Evolutionary conservation across 176 grass and related monocot genomes (phyloP).

Genomic region (Neostapfia colusana): DNA sequence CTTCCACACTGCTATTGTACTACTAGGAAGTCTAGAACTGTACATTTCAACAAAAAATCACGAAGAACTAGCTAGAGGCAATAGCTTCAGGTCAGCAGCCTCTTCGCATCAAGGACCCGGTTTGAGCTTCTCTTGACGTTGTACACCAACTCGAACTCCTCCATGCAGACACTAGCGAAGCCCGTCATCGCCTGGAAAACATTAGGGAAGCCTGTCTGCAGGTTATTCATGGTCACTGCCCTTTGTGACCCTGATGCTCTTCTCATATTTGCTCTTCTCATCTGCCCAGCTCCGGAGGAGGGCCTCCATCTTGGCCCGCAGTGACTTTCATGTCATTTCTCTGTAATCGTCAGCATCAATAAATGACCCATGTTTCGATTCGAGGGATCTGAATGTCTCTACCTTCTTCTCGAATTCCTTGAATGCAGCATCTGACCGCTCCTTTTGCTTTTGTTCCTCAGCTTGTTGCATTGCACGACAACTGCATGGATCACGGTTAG

Average conservation of each 20-base stretch:
- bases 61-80: neutral
- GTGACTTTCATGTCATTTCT: constrained; percentile 39
- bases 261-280: constrained; percentile 94
- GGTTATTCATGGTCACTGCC: constrained; percentile 91
- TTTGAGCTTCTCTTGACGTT: constrained; percentile 69
- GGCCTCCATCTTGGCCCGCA: constrained; percentile 68
- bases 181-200: constrained; percentile 97
- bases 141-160: constrained; percentile 76
- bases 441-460: constrained; percentile 92
- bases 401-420: constrained; percentile 84
- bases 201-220: constrained; percentile 90
- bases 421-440: constrained; percentile 68
- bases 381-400: constrained; percentile 65
- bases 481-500: constrained; percentile 72
- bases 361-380: constrained; percentile 59
- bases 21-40: constrained; percentile 38
- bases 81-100: constrained; percentile 53
- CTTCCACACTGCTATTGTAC: constrained; percentile 27
- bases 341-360: constrained; percentile 35
- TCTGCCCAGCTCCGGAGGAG: constrained; percentile 67
- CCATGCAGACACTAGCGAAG: constrained; percentile 85
- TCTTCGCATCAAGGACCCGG: constrained; percentile 61
- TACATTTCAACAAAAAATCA: constrained; percentile 55
- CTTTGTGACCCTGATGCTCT: constrained; percentile 85
- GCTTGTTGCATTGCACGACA: constrained; percentile 73